phyloP scores from a whole-genome alignment of 768 basidiomycete genomes.

The Russula dissimulans region DNA sequence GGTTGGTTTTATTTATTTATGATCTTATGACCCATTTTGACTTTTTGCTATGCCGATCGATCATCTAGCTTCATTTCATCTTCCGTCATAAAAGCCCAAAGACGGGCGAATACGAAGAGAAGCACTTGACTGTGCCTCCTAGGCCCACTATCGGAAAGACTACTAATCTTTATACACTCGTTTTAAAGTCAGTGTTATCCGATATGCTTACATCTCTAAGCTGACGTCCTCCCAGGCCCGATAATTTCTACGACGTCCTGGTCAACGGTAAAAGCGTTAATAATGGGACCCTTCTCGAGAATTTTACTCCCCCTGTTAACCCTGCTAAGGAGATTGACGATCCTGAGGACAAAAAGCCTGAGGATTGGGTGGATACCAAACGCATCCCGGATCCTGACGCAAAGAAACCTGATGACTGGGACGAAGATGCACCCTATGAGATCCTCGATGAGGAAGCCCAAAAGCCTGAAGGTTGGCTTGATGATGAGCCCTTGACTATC shows the following conservation, averaged over 20 bases:
- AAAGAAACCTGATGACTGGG: constrained; percentile 94
- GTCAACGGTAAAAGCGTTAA: constrained; percentile 81
- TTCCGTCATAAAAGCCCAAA: constrained; percentile 96
- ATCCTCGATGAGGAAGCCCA: constrained; percentile 78
- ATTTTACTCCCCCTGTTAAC: constrained; percentile 91
- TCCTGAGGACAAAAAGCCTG: constrained; percentile 82
- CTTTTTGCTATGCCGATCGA: neutral
- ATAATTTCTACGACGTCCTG: constrained; percentile 88
- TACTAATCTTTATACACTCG: constrained; percentile 90
- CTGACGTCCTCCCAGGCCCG: constrained; percentile 43
- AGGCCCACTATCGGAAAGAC: constrained; percentile 81
- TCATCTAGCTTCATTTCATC: constrained; percentile 85
- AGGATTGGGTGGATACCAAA: constrained; percentile 85
- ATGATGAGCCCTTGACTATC: constrained; percentile 68
- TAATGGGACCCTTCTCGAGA: constrained; percentile 79
- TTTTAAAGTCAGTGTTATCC: constrained; percentile 61
- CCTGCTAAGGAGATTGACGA: constrained; percentile 91
- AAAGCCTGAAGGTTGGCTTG: constrained; percentile 95
- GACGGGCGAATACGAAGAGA: constrained; percentile 92
- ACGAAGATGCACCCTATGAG: constrained; percentile 92
- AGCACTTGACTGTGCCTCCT: constrained; percentile 80
- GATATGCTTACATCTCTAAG: neutral
- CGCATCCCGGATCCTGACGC: constrained; percentile 81
- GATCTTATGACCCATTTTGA: neutral
- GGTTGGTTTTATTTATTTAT: constrained; percentile 33